Conservation (phyloP, 371 early-diverging fungal genomes). For the Mortierella sp. region DNA sequence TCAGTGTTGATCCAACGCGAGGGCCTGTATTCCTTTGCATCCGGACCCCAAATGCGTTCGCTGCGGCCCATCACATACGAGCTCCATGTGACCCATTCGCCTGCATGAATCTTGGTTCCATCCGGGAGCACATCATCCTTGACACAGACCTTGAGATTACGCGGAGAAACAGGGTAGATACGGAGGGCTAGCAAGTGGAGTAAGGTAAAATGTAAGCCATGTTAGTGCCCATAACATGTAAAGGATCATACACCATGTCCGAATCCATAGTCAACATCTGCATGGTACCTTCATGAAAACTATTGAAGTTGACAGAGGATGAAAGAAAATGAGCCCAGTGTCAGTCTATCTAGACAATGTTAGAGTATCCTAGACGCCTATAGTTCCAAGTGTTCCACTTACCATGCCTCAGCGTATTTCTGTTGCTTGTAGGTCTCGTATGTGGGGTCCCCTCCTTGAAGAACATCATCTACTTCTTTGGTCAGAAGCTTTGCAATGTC, state of each 20-base stretch:
- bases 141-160: conserved; percentile 63
- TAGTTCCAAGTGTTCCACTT: not conserved
- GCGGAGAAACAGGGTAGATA: conserved; percentile 37
- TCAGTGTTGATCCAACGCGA: conserved; percentile 65
- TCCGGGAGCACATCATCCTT: conserved; percentile 71
- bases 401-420: conserved; percentile 49
- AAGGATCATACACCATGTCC: too few relatives aligned
- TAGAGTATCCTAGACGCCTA: too few relatives aligned
- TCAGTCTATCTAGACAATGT: too few relatives aligned
- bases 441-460: conserved; percentile 17
- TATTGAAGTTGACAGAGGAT: too few relatives aligned
- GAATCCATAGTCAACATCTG: too few relatives aligned
- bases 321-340: too few relatives aligned
- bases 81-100: conserved; percentile 60
- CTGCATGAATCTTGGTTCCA: conserved; percentile 65
- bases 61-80: conserved; percentile 67
- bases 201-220: not conserved
- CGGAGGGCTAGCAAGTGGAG: conserved; percentile 1
- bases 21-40: conserved; percentile 69
- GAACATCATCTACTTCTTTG: conserved; percentile 22
- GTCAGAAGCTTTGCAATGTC: conserved; percentile 7
- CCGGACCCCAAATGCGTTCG: conserved; percentile 69
- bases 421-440: conserved; percentile 28
- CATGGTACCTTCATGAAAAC: too few relatives aligned
- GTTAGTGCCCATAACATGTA: too few relatives aligned